phyloP scores from a whole-genome alignment of 768 basidiomycete genomes.

The Serendipita sp. region DNA sequence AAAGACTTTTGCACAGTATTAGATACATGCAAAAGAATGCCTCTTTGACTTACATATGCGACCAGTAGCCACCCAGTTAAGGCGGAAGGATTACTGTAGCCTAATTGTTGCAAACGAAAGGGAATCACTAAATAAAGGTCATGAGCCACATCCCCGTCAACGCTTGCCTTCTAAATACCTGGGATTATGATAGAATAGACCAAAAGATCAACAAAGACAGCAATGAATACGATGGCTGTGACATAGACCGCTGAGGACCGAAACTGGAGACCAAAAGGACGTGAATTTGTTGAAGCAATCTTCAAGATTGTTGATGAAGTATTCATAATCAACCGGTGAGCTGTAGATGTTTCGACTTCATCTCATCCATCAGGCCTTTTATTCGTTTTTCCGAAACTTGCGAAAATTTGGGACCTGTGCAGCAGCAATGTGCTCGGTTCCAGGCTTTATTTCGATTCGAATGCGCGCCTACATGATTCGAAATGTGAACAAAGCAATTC shows the following conservation, averaged over 20 bases:
- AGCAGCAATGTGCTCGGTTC: too few relatives aligned
- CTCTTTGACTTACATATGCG: slow-evolving; percentile 31
- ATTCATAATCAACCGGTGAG: too few relatives aligned
- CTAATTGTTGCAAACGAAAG: slow-evolving; percentile 39
- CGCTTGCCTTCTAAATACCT: slow-evolving; percentile 27
- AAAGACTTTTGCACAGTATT: slow-evolving; percentile 25
- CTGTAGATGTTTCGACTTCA: too few relatives aligned
- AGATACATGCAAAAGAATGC: slow-evolving; percentile 7
- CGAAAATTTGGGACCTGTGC: too few relatives aligned
- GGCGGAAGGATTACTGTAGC: slow-evolving; percentile 30
- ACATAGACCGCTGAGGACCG: slow-evolving; percentile 42
- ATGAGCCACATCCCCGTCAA: not conserved
- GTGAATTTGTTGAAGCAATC: too few relatives aligned
- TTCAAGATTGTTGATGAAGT: too few relatives aligned
- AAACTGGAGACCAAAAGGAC: slow-evolving; percentile 36
- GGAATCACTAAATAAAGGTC: not conserved
- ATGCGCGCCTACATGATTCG: too few relatives aligned
- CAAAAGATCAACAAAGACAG: slow-evolving; percentile 27
- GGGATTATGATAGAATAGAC: slow-evolving; percentile 48
- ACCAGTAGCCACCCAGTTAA: slow-evolving; percentile 46
- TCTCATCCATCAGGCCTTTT: too few relatives aligned
- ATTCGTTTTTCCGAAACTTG: too few relatives aligned
- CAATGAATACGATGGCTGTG: slow-evolving; percentile 26
- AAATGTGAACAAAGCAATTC: too few relatives aligned
- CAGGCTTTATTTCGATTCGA: too few relatives aligned